Conservation (phyloP, 257 asterid genomes). For the Scutellaria barbata region DNA sequence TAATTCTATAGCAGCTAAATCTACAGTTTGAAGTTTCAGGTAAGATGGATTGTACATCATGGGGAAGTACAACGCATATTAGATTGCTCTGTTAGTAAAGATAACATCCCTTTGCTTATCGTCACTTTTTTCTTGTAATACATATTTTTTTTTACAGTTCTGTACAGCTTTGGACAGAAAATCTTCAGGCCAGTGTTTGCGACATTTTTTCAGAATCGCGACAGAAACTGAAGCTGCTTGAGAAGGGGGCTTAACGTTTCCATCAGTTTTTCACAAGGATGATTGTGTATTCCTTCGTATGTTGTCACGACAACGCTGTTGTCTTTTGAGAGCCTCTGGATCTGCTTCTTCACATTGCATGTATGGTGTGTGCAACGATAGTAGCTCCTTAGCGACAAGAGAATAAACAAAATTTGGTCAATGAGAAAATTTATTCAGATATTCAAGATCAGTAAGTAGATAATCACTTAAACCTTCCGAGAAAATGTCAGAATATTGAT, state of each 20-base stretch:
- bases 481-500: too few relatives aligned
- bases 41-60: conserved; percentile 28
- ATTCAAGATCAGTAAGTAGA: background rate
- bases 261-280: conserved; percentile 93
- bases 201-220: conserved; percentile 58
- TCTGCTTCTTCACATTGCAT: conserved; percentile 95
- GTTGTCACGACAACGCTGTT: conserved; percentile 83
- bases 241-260: conserved; percentile 88
- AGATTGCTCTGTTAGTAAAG: conserved; percentile 26
- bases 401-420: conserved; percentile 23
- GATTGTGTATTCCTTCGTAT: conserved; percentile 90
- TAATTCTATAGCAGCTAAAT: conserved; percentile 10
- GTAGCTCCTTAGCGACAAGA: conserved; percentile 70
- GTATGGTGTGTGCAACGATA: conserved; percentile 97
- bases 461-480: background rate
- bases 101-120: conserved; percentile 1
- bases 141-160: conserved; percentile 26
- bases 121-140: background rate
- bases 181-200: too few relatives aligned
- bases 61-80: conserved; percentile 9
- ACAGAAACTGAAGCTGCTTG: conserved; percentile 91
- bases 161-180: conserved; percentile 32
- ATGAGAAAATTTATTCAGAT: conserved; percentile 12
- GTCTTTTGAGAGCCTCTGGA: conserved; percentile 86
- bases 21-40: conserved; percentile 1